Percentiles rank a stretch among this genome's conserved stretches.
These are phyloP conservation scores for Trapa incisa DNA, from an alignment of 345 rosid species.

Conservation along the genomic window DNA sequence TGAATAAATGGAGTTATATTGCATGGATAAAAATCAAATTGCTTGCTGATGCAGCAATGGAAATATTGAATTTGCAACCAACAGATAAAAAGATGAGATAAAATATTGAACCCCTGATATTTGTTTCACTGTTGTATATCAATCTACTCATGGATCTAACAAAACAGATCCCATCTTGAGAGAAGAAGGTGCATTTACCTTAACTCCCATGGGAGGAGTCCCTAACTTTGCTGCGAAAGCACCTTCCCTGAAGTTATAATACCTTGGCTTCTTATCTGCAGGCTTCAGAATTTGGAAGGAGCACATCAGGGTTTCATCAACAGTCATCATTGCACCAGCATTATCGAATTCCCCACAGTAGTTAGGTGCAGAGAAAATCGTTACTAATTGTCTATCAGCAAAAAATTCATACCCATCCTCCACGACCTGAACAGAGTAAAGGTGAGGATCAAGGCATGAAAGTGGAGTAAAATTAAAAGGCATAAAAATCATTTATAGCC, in stretches of 20 bases:
- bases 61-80: too few species aligned
- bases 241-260: constrained; percentile 24
- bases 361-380: constrained; percentile 80
- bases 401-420: constrained; percentile 95
- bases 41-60: not conserved
- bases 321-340: constrained; percentile 69
- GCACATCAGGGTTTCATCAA: constrained; percentile 60
- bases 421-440: constrained; percentile 43
- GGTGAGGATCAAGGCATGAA: not conserved
- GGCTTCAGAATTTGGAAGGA: constrained; percentile 81
- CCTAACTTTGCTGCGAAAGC: constrained; percentile 28
- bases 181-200: constrained; percentile 26
- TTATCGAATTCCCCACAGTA: constrained; percentile 85
- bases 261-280: constrained; percentile 37
- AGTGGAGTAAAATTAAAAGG: not conserved
- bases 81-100: not conserved
- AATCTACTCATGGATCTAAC: not conserved
- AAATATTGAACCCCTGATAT: not conserved
- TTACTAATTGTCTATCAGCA: constrained; percentile 70
- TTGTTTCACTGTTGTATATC: not conserved
- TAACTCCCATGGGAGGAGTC: constrained; percentile 25
- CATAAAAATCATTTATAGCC: not conserved
- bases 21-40: not conserved
- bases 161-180: not conserved
- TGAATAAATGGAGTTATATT: not conserved